A percentile compares a stretch with the other conserved stretches of the same genome.
These are phyloP conservation scores for Polyporus tsugae DNA, from an alignment of 1,284 basidiomycete species.

Conservation along the genomic window DNA sequence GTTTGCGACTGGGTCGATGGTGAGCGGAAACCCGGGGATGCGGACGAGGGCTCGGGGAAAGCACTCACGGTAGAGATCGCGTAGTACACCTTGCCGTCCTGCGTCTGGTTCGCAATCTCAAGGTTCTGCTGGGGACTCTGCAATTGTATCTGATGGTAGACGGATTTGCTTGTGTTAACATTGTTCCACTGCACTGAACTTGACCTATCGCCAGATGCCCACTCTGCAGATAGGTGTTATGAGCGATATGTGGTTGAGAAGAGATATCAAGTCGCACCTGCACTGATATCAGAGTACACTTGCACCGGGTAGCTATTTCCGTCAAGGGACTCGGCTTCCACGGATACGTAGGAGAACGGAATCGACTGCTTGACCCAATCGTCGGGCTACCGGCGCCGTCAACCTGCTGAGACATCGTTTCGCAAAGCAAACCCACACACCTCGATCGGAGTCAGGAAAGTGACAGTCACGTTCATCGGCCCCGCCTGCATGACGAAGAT, in stretches of 20 bases:
- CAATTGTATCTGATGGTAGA: slow-evolving; percentile 34
- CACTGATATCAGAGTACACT: slow-evolving; percentile 47
- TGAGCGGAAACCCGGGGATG: background rate
- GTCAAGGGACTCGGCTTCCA: slow-evolving; percentile 42
- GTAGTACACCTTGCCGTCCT: slow-evolving; percentile 35
- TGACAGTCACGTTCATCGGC: slow-evolving; percentile 33
- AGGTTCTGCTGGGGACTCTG: slow-evolving; percentile 24
- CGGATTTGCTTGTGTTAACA: slow-evolving; percentile 14
- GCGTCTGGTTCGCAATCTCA: slow-evolving; percentile 33
- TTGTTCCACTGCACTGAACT: slow-evolving; percentile 30
- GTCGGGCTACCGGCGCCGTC: slow-evolving; percentile 33
- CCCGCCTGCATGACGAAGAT: slow-evolving; percentile 33
- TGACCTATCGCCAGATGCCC: slow-evolving; percentile 31
- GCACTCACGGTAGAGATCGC: slow-evolving; percentile 31
- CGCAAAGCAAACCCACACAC: slow-evolving; percentile 15
- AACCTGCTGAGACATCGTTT: background rate
- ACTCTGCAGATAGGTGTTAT: slow-evolving; percentile 22
- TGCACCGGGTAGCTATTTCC: slow-evolving; percentile 42
- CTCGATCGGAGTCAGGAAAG: slow-evolving; percentile 36
- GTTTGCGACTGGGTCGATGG: slow-evolving; percentile 16
- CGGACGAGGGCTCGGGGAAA: background rate
- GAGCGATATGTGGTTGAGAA: background rate
- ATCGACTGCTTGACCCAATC: slow-evolving; percentile 46
- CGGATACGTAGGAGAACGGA: slow-evolving; percentile 43
- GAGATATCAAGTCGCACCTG: slow-evolving; percentile 26